Evolutionary conservation across 441 rosid genomes (phyloP), one percentile per base, ranked within the genome.

Genomic region (Kokia cookei): DNA sequence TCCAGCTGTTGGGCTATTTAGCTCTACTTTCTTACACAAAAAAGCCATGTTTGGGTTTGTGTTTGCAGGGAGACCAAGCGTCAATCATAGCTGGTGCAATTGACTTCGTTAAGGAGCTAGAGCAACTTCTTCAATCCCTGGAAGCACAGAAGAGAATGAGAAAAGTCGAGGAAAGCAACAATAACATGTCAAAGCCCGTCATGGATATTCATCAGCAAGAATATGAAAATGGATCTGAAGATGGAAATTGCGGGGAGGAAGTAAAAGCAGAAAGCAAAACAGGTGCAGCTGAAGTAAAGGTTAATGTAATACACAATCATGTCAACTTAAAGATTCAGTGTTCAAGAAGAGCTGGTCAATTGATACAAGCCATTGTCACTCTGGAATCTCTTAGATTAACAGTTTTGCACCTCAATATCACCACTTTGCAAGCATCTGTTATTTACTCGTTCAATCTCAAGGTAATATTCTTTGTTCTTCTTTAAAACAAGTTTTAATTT

Each of bases 31-130:
- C 35, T 17, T 59, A 4, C 35, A 73, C 7, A 12, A 53, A 14
- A 2, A 64, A 32, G 32, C 4, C 19, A n/a, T 17, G 22, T 11
- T 24, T 42, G 43, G 9, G 22, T 43, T 53, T 9, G 8, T 5
- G 48, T 40, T 40, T 58, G 43, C 27, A 92, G 97, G 95, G 92
- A 68, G 93, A 92, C 81, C 97, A 92, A 79, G 97, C 97, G 24
- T 92, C 94, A 6, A 84, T 92, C 27, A 81, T 90, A 9, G 96
- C 96, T 64, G 96, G 97, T 79, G 94, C 97, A 81, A 92, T 92
- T 80, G 94, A 92, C 82, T 92, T 89, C 37, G 96, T 90, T 53
- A 92, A 88, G 90, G 89, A 85, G 35, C 85, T 92, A 12, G 97
- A 92, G 85, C 96, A 90, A 74, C 87, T 88, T 54, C 82, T 89